Conservation (phyloP, 768 basidiomycete species). For the Russula sp. region DNA sequence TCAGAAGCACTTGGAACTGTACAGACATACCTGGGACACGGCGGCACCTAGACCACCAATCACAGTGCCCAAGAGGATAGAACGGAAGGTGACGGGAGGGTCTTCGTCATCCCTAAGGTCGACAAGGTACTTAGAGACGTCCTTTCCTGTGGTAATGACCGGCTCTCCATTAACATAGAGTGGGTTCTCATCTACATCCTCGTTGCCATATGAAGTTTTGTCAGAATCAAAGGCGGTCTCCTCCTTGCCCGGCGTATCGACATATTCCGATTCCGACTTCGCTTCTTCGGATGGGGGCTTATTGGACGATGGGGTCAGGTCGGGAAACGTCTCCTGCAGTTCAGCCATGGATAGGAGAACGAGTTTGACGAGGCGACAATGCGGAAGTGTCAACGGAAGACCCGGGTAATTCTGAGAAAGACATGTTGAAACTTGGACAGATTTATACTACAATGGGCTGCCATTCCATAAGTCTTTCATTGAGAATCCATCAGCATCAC, state of each 20-base stretch:
- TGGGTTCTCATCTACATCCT: background rate
- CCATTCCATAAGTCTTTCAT: too few relatives aligned
- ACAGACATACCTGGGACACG: slow-evolving; percentile 40
- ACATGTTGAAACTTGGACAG: too few relatives aligned
- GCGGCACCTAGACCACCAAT: slow-evolving; percentile 54
- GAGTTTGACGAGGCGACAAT: background rate
- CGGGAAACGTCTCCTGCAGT: background rate
- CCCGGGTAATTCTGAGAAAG: background rate
- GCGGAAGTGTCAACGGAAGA: background rate
- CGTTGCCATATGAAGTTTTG: background rate
- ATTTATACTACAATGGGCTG: too few relatives aligned
- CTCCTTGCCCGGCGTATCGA: background rate
- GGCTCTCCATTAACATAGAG: slow-evolving; percentile 21
- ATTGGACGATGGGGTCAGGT: background rate
- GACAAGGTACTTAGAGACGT: slow-evolving; percentile 49
- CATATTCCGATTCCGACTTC: background rate
- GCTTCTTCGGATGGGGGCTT: background rate
- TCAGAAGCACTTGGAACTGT: background rate
- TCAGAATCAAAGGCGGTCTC: background rate
- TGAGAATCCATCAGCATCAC: too few relatives aligned
- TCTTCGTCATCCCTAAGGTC: slow-evolving; percentile 29
- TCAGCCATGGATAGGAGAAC: background rate
- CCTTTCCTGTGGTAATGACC: slow-evolving; percentile 33
- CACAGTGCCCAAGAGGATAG: slow-evolving; percentile 46
- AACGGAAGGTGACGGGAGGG: slow-evolving; percentile 47